Evolutionary conservation across 306 rosid genomes (phyloP), one percentile per base, ranked within the genome.

Genomic region (Trifolium fragiferum): DNA sequence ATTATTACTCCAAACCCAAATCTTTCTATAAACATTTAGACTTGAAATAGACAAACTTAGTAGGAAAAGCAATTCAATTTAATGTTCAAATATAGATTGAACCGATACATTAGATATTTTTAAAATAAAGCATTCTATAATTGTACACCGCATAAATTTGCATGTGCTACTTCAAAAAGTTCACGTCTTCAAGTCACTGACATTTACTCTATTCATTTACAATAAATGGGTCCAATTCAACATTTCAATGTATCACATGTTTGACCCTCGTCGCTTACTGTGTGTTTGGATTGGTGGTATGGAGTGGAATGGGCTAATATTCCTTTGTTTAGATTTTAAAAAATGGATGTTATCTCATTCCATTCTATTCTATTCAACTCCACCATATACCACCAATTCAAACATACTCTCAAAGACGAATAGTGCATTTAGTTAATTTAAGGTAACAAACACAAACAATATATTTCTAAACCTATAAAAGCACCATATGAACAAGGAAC

Each of bases 31-130:
- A 16, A 23, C 67, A 63, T 75, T 37, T 35, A 74, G 40, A 33
- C 51, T 2, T 65, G 58, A 54, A 53, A 38, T 21, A 40, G 46
- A 40, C 10, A 66, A 38, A 21, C 4, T 11, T 37, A 50, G 32
- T 21, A 50, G 14, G 44, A 51, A 65, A 51, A 51, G 21, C 30
- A 75, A 38, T 53, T 65, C 30, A 75, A 65, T 75, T 51, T 40
- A 30, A 38, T 53, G 16, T 65, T 51, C 66, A 53, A 23, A 25
- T 43, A 55, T 43, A 41, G 46, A 27, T 66, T 12, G 23, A 76
- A 55, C 9, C 38, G 47, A 16, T 55, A 21, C 33, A 64, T 40
- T 73, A 55, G 4, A 19, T 55, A 10, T 41, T 27, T 30, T 12
- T 0, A 2, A 55, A 20, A 67, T 2, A 41, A 55, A 43, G 33